These are phyloP conservation scores for Diaporthe velutina DNA, from an alignment of 2,329 filamentous ascomycete species.

Conservation along the genomic window DNA sequence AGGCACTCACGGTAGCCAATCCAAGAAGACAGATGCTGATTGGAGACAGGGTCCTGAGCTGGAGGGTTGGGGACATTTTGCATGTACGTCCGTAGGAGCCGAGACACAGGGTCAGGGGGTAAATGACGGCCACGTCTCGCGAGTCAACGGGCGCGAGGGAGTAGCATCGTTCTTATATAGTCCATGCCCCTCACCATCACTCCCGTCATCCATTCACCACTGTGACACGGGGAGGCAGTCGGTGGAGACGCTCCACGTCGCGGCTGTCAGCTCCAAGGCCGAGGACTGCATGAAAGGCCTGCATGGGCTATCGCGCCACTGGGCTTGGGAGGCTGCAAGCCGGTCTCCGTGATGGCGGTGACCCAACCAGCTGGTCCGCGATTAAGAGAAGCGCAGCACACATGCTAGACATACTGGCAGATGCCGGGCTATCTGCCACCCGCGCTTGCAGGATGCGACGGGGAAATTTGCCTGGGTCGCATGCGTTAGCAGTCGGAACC, in stretches of 20 bases:
- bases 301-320: slow-evolving; percentile 15
- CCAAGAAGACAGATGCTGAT: slow-evolving; percentile 32
- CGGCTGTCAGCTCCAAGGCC: slow-evolving; percentile 6
- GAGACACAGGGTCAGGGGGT: neutral
- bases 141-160: neutral
- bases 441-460: neutral
- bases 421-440: neutral
- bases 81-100: neutral
- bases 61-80: slow-evolving; percentile 12
- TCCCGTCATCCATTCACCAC: neutral
- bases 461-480: neutral
- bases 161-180: neutral
- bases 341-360: neutral
- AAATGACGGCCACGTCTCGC: neutral
- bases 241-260: neutral
- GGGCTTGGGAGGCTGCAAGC: slow-evolving; percentile 7
- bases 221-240: slow-evolving; percentile 5
- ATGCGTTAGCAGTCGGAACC: slow-evolving; percentile 1
- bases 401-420: neutral
- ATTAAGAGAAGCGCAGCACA: neutral
- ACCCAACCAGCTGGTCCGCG: slow-evolving; percentile 3
- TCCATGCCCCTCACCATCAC: neutral
- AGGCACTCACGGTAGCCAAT: slow-evolving; percentile 29
- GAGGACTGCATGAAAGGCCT: slow-evolving; percentile 21
- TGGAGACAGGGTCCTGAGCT: neutral